Percentiles rank a stretch among this genome's conserved stretches.
Evolutionary conservation across 2,329 filamentous ascomycete species (phyloP).

Genomic region (Lizonia empirigonia): DNA sequence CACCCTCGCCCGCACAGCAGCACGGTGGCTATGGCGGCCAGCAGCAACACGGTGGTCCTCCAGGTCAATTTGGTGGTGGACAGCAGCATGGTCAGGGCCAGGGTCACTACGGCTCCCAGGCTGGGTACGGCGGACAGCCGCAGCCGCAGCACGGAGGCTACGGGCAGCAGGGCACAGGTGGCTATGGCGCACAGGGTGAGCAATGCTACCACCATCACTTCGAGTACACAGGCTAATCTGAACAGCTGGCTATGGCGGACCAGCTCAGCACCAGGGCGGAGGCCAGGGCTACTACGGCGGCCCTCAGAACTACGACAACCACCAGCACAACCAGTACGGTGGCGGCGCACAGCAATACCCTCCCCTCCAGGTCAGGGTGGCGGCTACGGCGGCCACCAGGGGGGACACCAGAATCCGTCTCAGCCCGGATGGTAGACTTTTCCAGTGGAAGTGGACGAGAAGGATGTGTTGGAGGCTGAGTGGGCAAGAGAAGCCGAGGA

Average conservation of each 20-base stretch:
- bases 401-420: slow-evolving; percentile 15
- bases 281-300: slow-evolving; percentile 34
- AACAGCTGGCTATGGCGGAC: slow-evolving; percentile 41
- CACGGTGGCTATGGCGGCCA: slow-evolving; percentile 25
- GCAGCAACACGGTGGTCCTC: slow-evolving; percentile 20
- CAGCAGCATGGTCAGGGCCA: slow-evolving; percentile 15
- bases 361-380: slow-evolving; percentile 18
- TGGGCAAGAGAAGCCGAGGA: background rate
- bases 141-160: slow-evolving; percentile 31
- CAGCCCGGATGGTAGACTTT: slow-evolving; percentile 36
- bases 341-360: slow-evolving; percentile 21
- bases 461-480: background rate
- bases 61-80: slow-evolving; percentile 21
- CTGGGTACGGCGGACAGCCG: slow-evolving; percentile 32
- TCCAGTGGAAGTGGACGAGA: background rate
- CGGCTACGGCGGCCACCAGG: slow-evolving; percentile 7
- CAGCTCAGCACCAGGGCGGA: slow-evolving; percentile 29
- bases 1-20: slow-evolving; percentile 26
- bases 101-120: slow-evolving; percentile 30
- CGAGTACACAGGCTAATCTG: slow-evolving; percentile 5
- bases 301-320: slow-evolving; percentile 37
- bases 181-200: slow-evolving; percentile 30
- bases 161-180: slow-evolving; percentile 27
- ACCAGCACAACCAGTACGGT: slow-evolving; percentile 37
- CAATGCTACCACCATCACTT: background rate